A percentile compares a stretch with the other conserved stretches of the same genome.
These are phyloP conservation scores for Casuarina cunninghamiana DNA, from an alignment of 306 rosid genomes.

Conservation along the genomic window DNA sequence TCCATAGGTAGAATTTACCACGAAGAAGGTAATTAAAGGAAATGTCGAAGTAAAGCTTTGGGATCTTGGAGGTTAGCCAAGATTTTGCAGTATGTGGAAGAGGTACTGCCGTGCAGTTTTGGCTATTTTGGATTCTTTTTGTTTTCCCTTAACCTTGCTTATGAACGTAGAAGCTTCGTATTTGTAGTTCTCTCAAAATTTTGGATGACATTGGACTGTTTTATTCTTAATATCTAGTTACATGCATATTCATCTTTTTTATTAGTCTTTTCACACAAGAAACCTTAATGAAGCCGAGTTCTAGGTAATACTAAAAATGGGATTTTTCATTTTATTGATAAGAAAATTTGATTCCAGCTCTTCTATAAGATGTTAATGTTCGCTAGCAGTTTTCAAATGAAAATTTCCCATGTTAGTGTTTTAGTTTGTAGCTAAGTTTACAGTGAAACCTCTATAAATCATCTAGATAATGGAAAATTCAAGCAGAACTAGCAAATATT, in stretches of 20 bases:
- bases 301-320: too few relatives aligned
- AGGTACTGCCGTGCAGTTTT: constrained; percentile 76
- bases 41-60: constrained; percentile 64
- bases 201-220: neutral
- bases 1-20: constrained; percentile 70
- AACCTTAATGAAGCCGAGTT: too few relatives aligned
- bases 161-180: neutral
- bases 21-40: constrained; percentile 72
- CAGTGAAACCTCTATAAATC: neutral
- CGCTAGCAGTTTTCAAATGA: too few relatives aligned
- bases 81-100: constrained; percentile 80
- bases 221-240: neutral
- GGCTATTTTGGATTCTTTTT: constrained; percentile 48
- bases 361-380: too few relatives aligned
- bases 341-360: too few relatives aligned
- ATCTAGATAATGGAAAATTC: too few relatives aligned
- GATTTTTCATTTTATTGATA: too few relatives aligned
- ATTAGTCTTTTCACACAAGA: neutral
- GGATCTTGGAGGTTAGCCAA: constrained; percentile 79
- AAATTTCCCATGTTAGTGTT: too few relatives aligned
- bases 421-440: too few relatives aligned
- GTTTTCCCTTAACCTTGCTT: neutral
- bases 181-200: neutral
- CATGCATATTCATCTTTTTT: too few relatives aligned
- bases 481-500: too few relatives aligned